Evolutionary conservation across 2,329 filamentous ascomycete species (phyloP), one percentile per base, ranked within the genome.

Genomic region (Penicillium sp.): DNA sequence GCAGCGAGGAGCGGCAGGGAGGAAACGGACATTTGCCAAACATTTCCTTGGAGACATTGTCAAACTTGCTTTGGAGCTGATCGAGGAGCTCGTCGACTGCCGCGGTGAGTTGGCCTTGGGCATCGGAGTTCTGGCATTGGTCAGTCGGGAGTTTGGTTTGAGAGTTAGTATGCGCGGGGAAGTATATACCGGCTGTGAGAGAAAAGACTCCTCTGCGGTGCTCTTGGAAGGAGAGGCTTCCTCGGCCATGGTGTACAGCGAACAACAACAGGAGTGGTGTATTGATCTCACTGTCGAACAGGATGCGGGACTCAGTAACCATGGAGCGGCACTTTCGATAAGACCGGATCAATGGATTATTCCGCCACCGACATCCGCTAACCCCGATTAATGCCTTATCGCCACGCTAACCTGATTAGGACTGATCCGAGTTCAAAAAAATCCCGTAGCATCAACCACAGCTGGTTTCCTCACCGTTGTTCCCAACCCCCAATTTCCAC

Each of bases 21-120:
- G 54, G 38, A 15, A 28, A 81, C 89, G 75, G 78, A 96, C 93
- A 91, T 80, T 96, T 97, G 40, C 90, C 86, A 70, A 96, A 92
- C 62, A 97, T 89, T 79, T 97, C 93, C 62, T 88, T 90, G 9
- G 92, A 96, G 5, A 97, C 88, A 13, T 86, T 87, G 22, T 91
- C 89, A 76, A 97, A 97, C 76, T 96, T 96, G 76, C 87, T 89
- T 56, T 91, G 91, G 0, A 97, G 81, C 50, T 92, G 89, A 74
- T 93, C 92, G 4, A 97, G 82, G 2, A 97, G 85, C 44, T 97
- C 92, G 70, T 97, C 93, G 1, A 97, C 89, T 1, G 93, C 91
- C 4, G 87, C 87, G 2, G 88, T 88, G 60, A 96, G 71, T 64
- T 76, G 85, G 73, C 94, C 74, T 59, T 77, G 75, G 6, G 76